Evolutionary conservation across 1,284 basidiomycete species (phyloP), one percentile per base, ranked within the genome.

Genomic region (Exsudoporus floridanus): DNA sequence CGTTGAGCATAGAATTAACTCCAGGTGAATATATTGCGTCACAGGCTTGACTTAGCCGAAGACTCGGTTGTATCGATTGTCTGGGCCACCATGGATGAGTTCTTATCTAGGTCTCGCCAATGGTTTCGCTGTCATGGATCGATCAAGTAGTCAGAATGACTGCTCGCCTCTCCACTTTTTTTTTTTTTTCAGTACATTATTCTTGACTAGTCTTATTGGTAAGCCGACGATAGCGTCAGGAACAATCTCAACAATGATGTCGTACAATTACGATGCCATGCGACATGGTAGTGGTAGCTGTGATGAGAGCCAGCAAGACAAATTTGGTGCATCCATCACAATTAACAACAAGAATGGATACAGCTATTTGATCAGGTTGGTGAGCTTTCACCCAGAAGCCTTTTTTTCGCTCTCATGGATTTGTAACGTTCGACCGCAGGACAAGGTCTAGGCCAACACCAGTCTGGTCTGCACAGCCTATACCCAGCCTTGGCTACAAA

Each of bases 301-400:
- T 47, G 64, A 56, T 64, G 63, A 65, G 60, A 66, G 49, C 41
- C 36, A 48, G 42, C 38, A 50, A 28, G 46, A 69, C 54, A 65
- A 67, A 65, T 69, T 46, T 67, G 46, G 65, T 39, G 50, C 39
- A 13, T 51, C 38, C 58, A 64, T 69, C 61, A 64, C 61, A 67
- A 65, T 69, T 69, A 64, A 62, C 56, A 60, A 62, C 65, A 19
- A 64, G 60, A 68, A 68, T 53, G 65, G 63, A 65, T 61, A 61
- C 53, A 46, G 56, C 31, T 58, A 54, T 41, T 19, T 39, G 46
- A 33, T 52, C n/a, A n/a, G n/a, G n/a, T 42, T 49, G 52, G 61
- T 60, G 53, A 58, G 61, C 50, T 57, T 49, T 44, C 39, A 14
- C 33, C 27, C 5, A 31, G 46, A 43, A 40, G 35, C 19, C 14